Evolutionary conservation across 129 eudicot genomes (phyloP), one percentile per base, ranked within the genome.

Genomic region (Apium graveolens): DNA sequence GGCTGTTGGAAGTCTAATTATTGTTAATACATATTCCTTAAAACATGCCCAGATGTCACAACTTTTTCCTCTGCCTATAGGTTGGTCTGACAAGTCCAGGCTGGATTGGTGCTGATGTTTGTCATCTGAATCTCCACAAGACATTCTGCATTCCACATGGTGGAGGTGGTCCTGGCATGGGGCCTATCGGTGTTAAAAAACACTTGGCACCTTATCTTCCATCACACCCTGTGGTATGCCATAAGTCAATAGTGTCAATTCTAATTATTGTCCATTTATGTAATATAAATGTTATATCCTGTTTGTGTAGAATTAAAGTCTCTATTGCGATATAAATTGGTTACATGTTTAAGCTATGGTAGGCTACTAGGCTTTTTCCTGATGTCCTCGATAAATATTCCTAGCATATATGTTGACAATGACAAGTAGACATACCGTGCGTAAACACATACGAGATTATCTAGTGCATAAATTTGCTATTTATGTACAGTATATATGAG

Each of bases 161-260:
- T 69, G 98, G 98, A 78, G 98, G 98, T 81, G 98, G 98, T 51
- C 98, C 98, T 9, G 98, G 97, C 49, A 94, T 94, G 98, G 98
- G 98, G 43, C 98, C 98, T 11, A 94, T 94, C 74, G 98, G 98
- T 75, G 98, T 94, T 80, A 94, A 94, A 88, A 91, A 91, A 74
- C 97, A 94, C 85, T 83, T 94, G 78, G 97, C 98, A 71, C 97
- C 98, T 0, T 94, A 82, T 79, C 84, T 94, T 82, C 98, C 98
- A 70, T 94, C 98, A 8, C 98, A 94, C 83, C 98, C 98, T 20
- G 97, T 94, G 97, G 98, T 94, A 94, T 48, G 92, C 39, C 39
- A 73, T 48, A n/a, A n/a, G 34, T 60, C 68, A 10, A 60, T 60
- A 26, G 68, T 11, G 32, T 71, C 60, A 26, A 8, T 8, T 14